phyloP scores from a whole-genome alignment of 2,329 filamentous ascomycete genomes.

The Ophiosphaerella herpotricha region DNA sequence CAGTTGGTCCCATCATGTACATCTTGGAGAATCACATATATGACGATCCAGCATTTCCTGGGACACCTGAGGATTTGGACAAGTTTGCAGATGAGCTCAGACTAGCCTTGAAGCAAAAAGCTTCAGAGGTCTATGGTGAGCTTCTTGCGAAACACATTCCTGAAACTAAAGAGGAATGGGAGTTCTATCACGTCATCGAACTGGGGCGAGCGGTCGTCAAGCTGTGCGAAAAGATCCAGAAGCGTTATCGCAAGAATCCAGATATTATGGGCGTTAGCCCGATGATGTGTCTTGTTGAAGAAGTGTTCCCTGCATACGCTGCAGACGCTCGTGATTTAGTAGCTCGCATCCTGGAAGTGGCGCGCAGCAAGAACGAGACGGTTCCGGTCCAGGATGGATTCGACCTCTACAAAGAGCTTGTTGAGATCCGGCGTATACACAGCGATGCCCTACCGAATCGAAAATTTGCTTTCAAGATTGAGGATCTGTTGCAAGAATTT shows the following conservation, averaged over 20 bases:
- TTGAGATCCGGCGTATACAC: constrained; percentile 83
- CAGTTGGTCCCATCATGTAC: constrained; percentile 78
- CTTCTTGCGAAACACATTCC: constrained; percentile 82
- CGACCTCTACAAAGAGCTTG: constrained; percentile 86
- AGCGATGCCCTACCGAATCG: constrained; percentile 70
- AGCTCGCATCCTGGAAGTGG: constrained; percentile 74
- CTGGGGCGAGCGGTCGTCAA: constrained; percentile 85
- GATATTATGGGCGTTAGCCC: constrained; percentile 80
- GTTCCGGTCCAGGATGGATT: constrained; percentile 92
- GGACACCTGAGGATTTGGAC: constrained; percentile 69
- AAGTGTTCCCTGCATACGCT: constrained; percentile 87
- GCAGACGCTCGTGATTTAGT: constrained; percentile 87
- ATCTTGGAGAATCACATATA: constrained; percentile 83
- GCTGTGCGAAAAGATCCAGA: constrained; percentile 85
- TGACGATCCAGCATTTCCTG: constrained; percentile 74
- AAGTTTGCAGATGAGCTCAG: constrained; percentile 74
- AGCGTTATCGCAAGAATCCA: constrained; percentile 85
- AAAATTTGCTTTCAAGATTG: constrained; percentile 85
- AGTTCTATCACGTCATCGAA: constrained; percentile 87
- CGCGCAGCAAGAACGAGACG: constrained; percentile 71
- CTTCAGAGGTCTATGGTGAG: constrained; percentile 76
- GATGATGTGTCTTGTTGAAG: constrained; percentile 74
- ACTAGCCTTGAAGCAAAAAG: constrained; percentile 74
- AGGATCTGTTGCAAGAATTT: constrained; percentile 83
- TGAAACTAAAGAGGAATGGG: constrained; percentile 79